Conservation (phyloP, 495 filamentous ascomycete species). For the Aspergillus steynii region DNA sequence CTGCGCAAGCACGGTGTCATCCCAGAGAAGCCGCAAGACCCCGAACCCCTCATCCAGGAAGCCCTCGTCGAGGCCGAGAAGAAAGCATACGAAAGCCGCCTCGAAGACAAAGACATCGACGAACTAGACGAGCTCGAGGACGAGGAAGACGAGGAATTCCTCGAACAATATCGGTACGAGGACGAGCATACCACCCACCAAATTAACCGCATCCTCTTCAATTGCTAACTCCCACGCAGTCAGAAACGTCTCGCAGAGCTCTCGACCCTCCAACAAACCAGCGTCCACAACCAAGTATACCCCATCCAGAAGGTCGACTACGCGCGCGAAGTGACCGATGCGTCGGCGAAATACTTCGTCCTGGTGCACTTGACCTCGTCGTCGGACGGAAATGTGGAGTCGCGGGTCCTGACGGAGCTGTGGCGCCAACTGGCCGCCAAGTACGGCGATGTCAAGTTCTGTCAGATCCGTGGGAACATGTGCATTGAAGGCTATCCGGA, state of each 20-base stretch:
- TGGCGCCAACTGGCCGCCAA: conserved; percentile 82
- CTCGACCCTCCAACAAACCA: conserved; percentile 67
- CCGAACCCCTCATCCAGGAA: conserved; percentile 92
- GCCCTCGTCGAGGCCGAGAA: conserved; percentile 80
- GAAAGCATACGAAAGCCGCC: conserved; percentile 81
- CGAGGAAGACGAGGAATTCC: conserved; percentile 87
- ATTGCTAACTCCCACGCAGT: conserved; percentile 38
- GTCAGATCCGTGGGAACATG: conserved; percentile 88
- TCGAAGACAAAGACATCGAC: conserved; percentile 91
- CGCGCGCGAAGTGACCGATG: conserved; percentile 86
- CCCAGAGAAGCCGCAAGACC: conserved; percentile 92
- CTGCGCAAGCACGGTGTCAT: conserved; percentile 95
- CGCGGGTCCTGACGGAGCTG: conserved; percentile 75
- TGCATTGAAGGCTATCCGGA: conserved; percentile 98
- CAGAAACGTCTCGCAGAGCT: conserved; percentile 84
- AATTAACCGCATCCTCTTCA: background rate
- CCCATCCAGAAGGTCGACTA: conserved; percentile 94
- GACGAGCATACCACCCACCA: background rate
- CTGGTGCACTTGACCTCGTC: conserved; percentile 85
- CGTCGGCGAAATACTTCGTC: conserved; percentile 70
- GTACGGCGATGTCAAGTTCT: conserved; percentile 95
- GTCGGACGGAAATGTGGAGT: conserved; percentile 76
- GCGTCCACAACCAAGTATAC: conserved; percentile 85
- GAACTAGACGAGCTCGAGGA: conserved; percentile 94
- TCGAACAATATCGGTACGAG: conserved; percentile 75